phyloP scores from a whole-genome alignment of 2,329 filamentous ascomycete genomes.

The Cryphonectria carpinicola region DNA sequence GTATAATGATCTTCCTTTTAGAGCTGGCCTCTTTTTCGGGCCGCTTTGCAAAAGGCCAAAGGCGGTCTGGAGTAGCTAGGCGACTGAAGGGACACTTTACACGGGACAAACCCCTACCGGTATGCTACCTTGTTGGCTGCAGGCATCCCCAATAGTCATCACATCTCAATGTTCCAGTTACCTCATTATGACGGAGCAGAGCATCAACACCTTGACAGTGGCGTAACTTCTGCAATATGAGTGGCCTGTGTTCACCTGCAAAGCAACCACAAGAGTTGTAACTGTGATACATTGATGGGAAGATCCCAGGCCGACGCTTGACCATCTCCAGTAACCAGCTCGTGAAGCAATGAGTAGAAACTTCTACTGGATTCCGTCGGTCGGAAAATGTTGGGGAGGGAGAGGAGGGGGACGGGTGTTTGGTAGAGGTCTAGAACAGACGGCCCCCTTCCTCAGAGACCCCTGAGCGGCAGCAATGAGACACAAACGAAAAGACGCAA shows the following conservation, averaged over 20 bases:
- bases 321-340: neutral
- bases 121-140: no score
- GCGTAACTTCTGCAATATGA: no score
- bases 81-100: neutral
- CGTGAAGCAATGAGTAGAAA: neutral
- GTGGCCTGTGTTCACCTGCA: neutral
- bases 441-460: neutral
- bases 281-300: neutral
- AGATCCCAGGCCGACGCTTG: neutral
- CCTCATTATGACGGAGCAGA: no score
- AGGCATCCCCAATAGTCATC: no score
- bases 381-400: no score
- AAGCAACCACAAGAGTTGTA: neutral
- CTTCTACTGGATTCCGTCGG: neutral
- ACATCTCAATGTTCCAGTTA: no score
- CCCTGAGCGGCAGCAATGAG: neutral
- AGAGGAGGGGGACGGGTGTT: no score
- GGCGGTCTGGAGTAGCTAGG: neutral
- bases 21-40: neutral
- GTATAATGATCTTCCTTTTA: neutral
- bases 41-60: neutral
- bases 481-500: neutral
- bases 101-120: neutral
- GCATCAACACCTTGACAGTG: no score
- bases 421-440: neutral